phyloP scores from a whole-genome alignment of 208 protist species.

The Histomonas meleagridis region DNA sequence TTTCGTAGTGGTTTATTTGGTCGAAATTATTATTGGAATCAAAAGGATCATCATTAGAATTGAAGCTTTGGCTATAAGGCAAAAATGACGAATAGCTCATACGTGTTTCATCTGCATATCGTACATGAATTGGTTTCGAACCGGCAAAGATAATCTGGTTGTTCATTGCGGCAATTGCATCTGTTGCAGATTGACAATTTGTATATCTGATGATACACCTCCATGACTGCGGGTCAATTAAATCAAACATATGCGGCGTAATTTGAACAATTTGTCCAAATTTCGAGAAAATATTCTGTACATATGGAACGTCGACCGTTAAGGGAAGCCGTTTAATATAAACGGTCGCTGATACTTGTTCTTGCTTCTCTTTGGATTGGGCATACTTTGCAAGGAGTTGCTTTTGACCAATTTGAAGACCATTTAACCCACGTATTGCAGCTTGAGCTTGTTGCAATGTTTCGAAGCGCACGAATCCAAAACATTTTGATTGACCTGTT shows the following conservation, averaged over 20 bases:
- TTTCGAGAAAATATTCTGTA: neutral
- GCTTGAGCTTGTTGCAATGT: neutral
- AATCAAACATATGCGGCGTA: neutral
- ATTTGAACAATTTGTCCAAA: neutral
- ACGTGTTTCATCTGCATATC: neutral
- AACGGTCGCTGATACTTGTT: neutral
- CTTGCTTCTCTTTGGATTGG: neutral
- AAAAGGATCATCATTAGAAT: neutral
- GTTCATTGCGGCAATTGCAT: neutral
- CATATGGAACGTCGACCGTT: neutral
- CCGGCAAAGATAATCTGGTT: neutral
- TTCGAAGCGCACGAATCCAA: neutral
- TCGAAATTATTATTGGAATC: too few relatives aligned
- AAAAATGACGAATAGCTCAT: neutral
- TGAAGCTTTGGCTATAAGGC: neutral
- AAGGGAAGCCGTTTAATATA: neutral
- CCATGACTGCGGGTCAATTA: neutral
- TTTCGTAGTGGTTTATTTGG: too few relatives aligned
- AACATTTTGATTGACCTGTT: constrained; percentile 28
- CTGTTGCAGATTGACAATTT: neutral
- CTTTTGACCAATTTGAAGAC: neutral
- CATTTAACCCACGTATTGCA: neutral
- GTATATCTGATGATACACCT: neutral
- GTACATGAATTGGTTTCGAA: neutral
- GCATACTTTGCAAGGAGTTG: constrained; percentile 3